Evolutionary conservation across 176 grass and related monocot species (phyloP).

Genomic region (Coix lacrymajobi): DNA sequence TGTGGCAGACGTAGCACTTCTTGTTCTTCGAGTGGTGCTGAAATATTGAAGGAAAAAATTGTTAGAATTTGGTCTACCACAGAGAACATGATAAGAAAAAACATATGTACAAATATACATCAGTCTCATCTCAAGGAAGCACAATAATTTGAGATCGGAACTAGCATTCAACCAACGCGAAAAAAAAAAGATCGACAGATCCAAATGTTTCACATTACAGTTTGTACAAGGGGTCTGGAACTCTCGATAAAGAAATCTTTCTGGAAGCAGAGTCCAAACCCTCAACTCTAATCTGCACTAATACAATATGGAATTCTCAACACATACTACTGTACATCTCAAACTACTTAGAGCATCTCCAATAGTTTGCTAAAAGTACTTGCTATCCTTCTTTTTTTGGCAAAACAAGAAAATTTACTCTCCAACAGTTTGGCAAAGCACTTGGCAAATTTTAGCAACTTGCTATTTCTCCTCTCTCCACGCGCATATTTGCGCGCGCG

Average conservation of each 20-base stretch:
- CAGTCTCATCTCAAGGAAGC: neutral
- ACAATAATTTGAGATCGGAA: neutral
- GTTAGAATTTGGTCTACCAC: neutral
- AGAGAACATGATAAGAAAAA: neutral
- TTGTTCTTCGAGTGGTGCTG: conserved; percentile 95
- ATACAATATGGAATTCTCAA: neutral
- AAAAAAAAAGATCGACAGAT: neutral
- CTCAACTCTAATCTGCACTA: neutral
- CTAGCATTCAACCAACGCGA: neutral
- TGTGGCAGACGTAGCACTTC: conserved; percentile 84
- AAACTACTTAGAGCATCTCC: no score
- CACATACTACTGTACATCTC: no score
- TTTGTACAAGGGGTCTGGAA: neutral
- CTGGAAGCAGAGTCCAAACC: neutral
- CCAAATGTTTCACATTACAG: neutral
- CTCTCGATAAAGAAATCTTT: neutral
- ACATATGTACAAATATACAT: neutral
- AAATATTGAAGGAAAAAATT: conserved; percentile 2
- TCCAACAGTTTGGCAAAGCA: no score
- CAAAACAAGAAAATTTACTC: no score
- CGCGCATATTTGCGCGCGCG: no score
- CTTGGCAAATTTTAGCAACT: no score
- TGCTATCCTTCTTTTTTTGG: no score
- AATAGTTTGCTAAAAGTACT: no score
- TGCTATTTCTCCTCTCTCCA: no score